Percentiles rank a stretch among this genome's conserved stretches.
Conservation (phyloP, 352 stramenopile genomes). For the Globisporangium cederbergense region DNA sequence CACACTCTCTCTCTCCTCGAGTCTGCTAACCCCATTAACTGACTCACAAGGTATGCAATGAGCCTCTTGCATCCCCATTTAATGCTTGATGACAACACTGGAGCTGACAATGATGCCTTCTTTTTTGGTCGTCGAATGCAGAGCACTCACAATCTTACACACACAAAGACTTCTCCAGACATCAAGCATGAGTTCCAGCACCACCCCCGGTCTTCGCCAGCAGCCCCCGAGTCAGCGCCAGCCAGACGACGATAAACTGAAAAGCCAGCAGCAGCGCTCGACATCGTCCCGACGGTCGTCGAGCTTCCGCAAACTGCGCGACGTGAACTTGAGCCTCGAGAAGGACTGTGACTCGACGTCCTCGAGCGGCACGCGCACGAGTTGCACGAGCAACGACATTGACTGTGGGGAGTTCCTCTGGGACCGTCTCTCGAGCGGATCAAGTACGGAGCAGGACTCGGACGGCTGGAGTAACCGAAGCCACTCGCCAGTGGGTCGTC, state of each 20-base stretch:
- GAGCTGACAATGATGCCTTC: not conserved
- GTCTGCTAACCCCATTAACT: not conserved
- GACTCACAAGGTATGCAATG: not conserved
- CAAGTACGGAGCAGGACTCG: conserved; percentile 29
- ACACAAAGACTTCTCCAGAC: not conserved
- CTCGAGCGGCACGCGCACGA: conserved; percentile 33
- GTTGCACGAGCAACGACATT: conserved; percentile 38
- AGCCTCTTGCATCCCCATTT: not conserved
- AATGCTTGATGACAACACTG: not conserved
- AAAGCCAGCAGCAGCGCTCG: not conserved
- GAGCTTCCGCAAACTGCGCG: conserved; percentile 13
- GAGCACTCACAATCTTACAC: not conserved
- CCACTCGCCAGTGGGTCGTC: conserved; percentile 9
- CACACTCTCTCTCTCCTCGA: not conserved
- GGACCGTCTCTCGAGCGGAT: conserved; percentile 41
- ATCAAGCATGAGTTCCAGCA: conserved; percentile 4
- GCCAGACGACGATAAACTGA: not conserved
- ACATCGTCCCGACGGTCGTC: not conserved
- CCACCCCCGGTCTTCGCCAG: not conserved
- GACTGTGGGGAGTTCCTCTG: conserved; percentile 24
- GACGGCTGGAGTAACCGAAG: conserved; percentile 20
- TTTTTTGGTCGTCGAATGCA: not conserved
- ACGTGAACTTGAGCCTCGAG: conserved; percentile 15
- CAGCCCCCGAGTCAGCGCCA: not conserved
- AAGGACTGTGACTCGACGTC: conserved; percentile 21